Percentiles rank a stretch among this genome's conserved stretches.
Conservation (phyloP, 352 stramenopile genomes). For the Pythium vanterpoolii region DNA sequence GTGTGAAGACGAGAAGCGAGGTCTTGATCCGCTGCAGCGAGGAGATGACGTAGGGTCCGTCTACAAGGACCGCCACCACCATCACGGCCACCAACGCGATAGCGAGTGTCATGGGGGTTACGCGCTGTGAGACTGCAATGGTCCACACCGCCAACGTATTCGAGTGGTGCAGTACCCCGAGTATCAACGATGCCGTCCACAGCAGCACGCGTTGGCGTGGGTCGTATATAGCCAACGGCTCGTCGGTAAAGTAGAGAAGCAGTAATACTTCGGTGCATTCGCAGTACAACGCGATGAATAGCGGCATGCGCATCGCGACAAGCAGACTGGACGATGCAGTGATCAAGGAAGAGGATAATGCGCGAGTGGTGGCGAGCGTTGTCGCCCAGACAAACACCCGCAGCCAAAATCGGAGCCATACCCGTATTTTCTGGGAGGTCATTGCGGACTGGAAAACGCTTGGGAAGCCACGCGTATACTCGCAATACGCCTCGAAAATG, state of each 20-base stretch:
- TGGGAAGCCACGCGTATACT: conserved; percentile 35
- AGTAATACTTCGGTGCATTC: conserved; percentile 52
- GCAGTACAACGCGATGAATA: conserved; percentile 32
- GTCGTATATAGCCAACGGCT: conserved; percentile 28
- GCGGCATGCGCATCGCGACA: conserved; percentile 14
- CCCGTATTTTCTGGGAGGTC: conserved; percentile 19
- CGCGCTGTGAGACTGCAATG: conserved; percentile 10
- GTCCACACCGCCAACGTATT: conserved; percentile 19
- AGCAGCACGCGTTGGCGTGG: conserved; percentile 39
- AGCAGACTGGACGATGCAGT: background rate
- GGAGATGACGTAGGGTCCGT: conserved; percentile 22
- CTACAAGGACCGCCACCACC: conserved; percentile 39
- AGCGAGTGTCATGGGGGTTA: conserved; percentile 32
- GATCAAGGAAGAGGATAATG: background rate
- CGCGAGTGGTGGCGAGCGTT: conserved; percentile 30
- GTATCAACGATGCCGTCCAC: conserved; percentile 28
- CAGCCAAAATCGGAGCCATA: conserved; percentile 52
- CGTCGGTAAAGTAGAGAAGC: conserved; percentile 53
- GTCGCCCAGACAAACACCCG: conserved; percentile 64
- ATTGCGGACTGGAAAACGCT: conserved; percentile 29
- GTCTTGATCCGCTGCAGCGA: background rate
- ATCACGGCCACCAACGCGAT: conserved; percentile 37
- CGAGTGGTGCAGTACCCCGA: conserved; percentile 31
- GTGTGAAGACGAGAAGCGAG: background rate
- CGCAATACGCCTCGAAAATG: conserved; percentile 28